phyloP scores from a whole-genome alignment of 257 asterid genomes.

The Ehretia macrophylla region DNA sequence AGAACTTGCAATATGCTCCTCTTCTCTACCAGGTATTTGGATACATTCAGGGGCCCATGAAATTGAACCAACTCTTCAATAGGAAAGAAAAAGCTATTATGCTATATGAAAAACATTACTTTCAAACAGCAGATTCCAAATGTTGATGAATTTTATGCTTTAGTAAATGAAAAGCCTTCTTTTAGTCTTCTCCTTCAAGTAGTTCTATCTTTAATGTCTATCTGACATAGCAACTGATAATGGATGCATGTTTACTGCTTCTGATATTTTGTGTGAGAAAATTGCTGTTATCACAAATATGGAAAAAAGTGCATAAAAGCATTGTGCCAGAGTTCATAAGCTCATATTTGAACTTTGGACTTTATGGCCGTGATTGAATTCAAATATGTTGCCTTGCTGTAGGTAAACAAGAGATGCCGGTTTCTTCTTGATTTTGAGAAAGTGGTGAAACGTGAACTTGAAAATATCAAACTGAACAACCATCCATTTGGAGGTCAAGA shows the following conservation, averaged over 20 bases:
- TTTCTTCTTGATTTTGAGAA: slow-evolving; percentile 87
- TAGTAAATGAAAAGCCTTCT: not conserved
- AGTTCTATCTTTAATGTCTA: not conserved
- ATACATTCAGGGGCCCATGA: not conserved
- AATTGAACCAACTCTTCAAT: not conserved
- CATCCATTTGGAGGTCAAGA: slow-evolving; percentile 86
- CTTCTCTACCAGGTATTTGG: slow-evolving; percentile 82
- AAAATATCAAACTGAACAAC: slow-evolving; percentile 38
- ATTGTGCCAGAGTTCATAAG: no score
- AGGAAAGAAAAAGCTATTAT: not conserved
- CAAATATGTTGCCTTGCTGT: slow-evolving; percentile 8
- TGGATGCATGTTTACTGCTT: not conserved
- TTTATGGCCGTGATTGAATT: not conserved
- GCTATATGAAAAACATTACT: not conserved
- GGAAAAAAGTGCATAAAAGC: no score
- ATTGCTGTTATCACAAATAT: not conserved
- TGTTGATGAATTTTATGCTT: not conserved
- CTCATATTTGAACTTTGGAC: not conserved
- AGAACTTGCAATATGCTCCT: slow-evolving; percentile 91
- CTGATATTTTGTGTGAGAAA: not conserved
- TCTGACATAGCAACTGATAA: not conserved
- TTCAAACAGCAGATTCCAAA: not conserved
- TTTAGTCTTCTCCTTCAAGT: not conserved
- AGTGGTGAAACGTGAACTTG: slow-evolving; percentile 43
- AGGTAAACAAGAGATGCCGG: slow-evolving; percentile 96